phyloP scores from a whole-genome alignment of 257 asterid genomes.

The Prunella vulgaris region DNA sequence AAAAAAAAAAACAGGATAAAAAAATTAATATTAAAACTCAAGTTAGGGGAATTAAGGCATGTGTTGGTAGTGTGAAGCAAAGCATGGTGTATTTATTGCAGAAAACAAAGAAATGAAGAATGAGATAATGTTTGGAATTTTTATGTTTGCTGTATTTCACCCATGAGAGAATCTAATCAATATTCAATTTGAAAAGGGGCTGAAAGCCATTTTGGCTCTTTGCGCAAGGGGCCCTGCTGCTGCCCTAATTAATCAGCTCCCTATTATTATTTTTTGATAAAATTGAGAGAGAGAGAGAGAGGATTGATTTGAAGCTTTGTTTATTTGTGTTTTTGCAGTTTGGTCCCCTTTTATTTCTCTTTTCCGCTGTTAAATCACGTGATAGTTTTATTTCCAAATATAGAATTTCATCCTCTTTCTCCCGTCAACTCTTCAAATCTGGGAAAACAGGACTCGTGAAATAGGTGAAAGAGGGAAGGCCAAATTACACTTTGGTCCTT shows the following conservation, averaged over 20 bases:
- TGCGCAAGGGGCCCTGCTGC: not conserved
- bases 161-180: conserved; percentile 8
- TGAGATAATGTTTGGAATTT: conserved; percentile 18
- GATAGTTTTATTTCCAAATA: not conserved
- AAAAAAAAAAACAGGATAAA: not conserved
- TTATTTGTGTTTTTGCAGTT: not conserved
- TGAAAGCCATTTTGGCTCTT: conserved; percentile 15
- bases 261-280: not conserved
- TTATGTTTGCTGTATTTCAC: not conserved
- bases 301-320: not conserved
- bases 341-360: not conserved
- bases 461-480: no score
- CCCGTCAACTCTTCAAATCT: no score
- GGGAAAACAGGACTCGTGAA: no score
- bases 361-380: not conserved
- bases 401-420: not conserved
- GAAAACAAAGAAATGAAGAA: conserved; percentile 23
- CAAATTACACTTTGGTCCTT: no score
- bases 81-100: conserved; percentile 21
- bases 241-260: not conserved
- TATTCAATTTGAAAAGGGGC: conserved; percentile 17
- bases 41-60: conserved; percentile 13
- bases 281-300: not conserved
- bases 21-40: not conserved
- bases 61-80: conserved; percentile 3